Conservation (phyloP, 768 basidiomycete species). For the Strobilomyces dryophilus region DNA sequence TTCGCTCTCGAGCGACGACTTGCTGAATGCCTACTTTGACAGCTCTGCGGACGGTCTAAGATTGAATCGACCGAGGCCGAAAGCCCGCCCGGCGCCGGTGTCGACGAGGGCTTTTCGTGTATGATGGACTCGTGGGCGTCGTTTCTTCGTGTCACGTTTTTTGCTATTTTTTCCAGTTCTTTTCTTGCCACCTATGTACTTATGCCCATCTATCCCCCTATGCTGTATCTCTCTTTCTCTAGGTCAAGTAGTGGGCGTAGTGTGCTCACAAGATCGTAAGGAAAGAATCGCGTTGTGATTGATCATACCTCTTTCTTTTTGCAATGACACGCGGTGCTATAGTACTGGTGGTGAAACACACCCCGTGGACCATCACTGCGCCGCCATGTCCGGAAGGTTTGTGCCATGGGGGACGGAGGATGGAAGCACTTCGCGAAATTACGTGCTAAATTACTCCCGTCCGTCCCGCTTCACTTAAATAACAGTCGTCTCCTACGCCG, state of each 20-base stretch:
- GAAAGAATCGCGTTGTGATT: slow-evolving; percentile 4
- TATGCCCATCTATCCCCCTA: slow-evolving; percentile 25
- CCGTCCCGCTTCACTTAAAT: too few species aligned
- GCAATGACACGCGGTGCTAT: not conserved
- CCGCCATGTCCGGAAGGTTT: too few species aligned
- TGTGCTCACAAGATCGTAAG: not conserved
- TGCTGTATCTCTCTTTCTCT: slow-evolving; percentile 22
- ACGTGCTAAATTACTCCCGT: too few species aligned
- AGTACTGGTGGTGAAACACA: too few species aligned
- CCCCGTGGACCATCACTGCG: too few species aligned
- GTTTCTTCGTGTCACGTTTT: not conserved
- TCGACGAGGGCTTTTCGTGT: slow-evolving; percentile 25
- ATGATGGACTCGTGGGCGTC: slow-evolving; percentile 3
- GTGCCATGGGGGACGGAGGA: too few species aligned
- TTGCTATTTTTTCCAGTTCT: not conserved
- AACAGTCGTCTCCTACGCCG: too few species aligned
- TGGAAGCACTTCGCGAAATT: too few species aligned
- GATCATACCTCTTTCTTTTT: not conserved
- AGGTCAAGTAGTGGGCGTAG: not conserved
- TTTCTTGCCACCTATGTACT: slow-evolving; percentile 26
- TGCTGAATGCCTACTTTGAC: not conserved
- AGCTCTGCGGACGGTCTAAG: slow-evolving; percentile 34
- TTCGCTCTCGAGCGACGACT: not conserved
- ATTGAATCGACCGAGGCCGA: slow-evolving; percentile 44
- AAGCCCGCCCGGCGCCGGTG: slow-evolving; percentile 37